A percentile compares a stretch with the other conserved stretches of the same genome.
Evolutionary conservation across 2,329 filamentous ascomycete species (phyloP).

Genomic region (Sporothrix curviconia): DNA sequence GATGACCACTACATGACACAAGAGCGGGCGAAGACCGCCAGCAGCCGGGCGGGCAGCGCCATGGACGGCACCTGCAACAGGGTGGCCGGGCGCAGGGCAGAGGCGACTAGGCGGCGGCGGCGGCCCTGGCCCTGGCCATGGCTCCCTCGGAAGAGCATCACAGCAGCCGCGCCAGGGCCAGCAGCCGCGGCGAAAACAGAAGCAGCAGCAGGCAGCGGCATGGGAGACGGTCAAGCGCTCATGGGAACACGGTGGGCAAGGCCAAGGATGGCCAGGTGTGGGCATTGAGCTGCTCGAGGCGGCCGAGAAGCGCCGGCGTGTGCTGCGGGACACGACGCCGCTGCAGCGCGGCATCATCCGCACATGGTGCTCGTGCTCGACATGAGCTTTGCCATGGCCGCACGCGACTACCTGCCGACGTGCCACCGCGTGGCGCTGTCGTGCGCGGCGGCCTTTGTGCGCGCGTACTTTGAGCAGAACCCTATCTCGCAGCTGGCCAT

Average conservation of each 20-base stretch:
- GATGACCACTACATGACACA: conserved; percentile 40
- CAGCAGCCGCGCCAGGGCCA: background rate
- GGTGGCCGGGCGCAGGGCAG: background rate
- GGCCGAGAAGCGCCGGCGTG: conserved; percentile 70
- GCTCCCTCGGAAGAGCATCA: too few species aligned
- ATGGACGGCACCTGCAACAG: conserved; percentile 23
- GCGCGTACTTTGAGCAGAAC: conserved; percentile 97
- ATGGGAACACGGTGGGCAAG: conserved; percentile 70
- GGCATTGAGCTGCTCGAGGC: conserved; percentile 73
- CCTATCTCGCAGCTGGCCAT: conserved; percentile 94
- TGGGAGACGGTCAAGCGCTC: conserved; percentile 63
- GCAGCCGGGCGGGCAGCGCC: conserved; percentile 15
- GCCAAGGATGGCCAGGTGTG: conserved; percentile 72
- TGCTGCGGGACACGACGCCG: conserved; percentile 89
- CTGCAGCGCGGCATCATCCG: conserved; percentile 95
- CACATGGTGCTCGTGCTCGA: conserved; percentile 88
- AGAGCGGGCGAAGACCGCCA: conserved; percentile 19
- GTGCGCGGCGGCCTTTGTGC: conserved; percentile 80
- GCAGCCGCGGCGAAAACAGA: conserved; percentile 20
- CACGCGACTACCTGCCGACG: conserved; percentile 89
- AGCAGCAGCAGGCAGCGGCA: conserved; percentile 38
- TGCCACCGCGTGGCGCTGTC: conserved; percentile 75
- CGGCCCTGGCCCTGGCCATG: too few species aligned
- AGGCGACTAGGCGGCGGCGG: background rate
- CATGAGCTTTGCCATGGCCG: conserved; percentile 85